Base-by-base conservation (phyloP, 2,329 filamentous ascomycete genomes). In the Stemphylium lycopersici region DNA sequence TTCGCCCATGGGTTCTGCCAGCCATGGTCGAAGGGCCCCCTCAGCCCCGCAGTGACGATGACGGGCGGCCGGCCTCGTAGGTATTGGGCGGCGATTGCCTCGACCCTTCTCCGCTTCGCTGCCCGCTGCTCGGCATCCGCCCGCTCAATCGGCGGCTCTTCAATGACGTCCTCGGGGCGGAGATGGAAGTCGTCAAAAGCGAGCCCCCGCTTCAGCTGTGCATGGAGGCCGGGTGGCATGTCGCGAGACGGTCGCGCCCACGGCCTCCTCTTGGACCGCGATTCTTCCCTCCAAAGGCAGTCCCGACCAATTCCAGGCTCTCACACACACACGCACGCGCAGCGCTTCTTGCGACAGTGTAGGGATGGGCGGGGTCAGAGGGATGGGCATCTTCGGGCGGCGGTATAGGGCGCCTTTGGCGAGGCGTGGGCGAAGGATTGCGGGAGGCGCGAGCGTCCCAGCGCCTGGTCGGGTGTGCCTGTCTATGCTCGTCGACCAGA, bases 21-120 rank as follows among this genome's bases (percentile, higher is more conserved):
- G 32, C 57, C 55, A 5, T 66, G 47, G 22, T 70, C 78, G 59
- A 90, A 88, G 0, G 88, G 88, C 0, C 88, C 88, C 55, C 76
- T 80, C 3, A 90, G 76, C 5, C 76, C 73, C 6, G 88, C 83
- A 11, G 88, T 88, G 3, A 87, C 69, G 2, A 92, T 78, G 20
- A 82, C 66, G 0, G 87, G 81, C 2, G 79, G 67, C 26, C 79
- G 75, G 0, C 88, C 88, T 6, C 78, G 73, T 33, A 90, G 74
- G 62, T 83, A 90, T 31, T 80, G 79, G 29, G 79, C 74, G 1
- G 84, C 88, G 11, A 87, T 81, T 0, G 78, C 72, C 68, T 90
- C 86, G 54, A 87, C 85, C 55, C 84, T 80, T 18, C 77, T 71
- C 22, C 79, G 80, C 67, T 83, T 85, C 11, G 83, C 79, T 3